Conservation (phyloP, 2,329 filamentous ascomycete species). For the Penicillium frequentans region DNA sequence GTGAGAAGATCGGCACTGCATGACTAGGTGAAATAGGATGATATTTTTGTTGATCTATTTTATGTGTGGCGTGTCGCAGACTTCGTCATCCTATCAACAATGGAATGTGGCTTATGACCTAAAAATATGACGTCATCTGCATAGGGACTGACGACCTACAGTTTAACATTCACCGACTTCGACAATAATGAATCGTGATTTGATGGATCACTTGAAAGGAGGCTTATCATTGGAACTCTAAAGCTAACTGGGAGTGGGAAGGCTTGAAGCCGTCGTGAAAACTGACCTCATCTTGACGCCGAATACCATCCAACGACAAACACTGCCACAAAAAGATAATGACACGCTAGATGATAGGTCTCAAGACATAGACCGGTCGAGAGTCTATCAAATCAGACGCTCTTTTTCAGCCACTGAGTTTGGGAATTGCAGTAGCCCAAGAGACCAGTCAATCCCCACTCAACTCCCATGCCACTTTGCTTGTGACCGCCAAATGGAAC, state of each 20-base stretch:
- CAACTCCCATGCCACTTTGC: slow-evolving; percentile 52
- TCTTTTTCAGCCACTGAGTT: slow-evolving; percentile 32
- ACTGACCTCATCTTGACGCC: background rate
- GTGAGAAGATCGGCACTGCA: slow-evolving; percentile 13
- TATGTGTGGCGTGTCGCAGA: background rate
- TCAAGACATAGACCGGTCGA: background rate
- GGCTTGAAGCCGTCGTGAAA: background rate
- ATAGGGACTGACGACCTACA: background rate
- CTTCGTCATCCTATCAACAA: background rate
- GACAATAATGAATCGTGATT: background rate
- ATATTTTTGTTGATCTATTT: background rate
- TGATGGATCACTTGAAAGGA: background rate
- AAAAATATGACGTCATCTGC: background rate
- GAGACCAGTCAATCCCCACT: slow-evolving; percentile 46
- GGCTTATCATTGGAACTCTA: background rate
- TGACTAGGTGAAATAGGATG: background rate
- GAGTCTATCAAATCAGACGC: background rate
- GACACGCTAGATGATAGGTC: background rate
- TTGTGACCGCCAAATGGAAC: slow-evolving; percentile 55
- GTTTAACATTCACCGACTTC: background rate
- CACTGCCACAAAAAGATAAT: background rate
- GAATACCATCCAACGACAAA: background rate
- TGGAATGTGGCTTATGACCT: background rate
- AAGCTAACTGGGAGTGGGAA: background rate
- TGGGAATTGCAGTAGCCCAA: slow-evolving; percentile 43